Percentiles rank a stretch among this genome's conserved stretches.
phyloP scores from a whole-genome alignment of 1,284 basidiomycete species.

The Trametes hirsuta region DNA sequence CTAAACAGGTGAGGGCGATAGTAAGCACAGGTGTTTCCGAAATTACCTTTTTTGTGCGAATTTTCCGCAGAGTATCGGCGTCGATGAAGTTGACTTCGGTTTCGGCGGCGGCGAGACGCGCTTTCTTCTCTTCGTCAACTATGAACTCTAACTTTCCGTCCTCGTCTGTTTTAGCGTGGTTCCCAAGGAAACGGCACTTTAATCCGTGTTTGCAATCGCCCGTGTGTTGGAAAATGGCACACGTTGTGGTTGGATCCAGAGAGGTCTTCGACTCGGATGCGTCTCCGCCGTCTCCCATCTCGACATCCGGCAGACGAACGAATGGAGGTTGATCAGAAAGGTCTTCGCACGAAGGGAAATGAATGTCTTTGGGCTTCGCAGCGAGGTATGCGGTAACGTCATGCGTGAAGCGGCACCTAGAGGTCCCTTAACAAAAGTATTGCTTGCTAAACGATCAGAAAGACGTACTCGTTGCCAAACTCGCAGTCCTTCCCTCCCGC shows the following conservation, averaged over 20 bases:
- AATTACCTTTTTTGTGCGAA: constrained; percentile 70
- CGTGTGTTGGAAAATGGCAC: constrained; percentile 73
- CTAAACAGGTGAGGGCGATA: neutral
- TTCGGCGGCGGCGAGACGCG: constrained; percentile 49
- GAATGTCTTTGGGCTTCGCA: constrained; percentile 77
- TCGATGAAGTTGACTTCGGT: constrained; percentile 80
- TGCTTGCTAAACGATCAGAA: neutral
- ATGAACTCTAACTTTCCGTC: constrained; percentile 46
- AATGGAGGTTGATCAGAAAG: constrained; percentile 54
- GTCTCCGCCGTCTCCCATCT: constrained; percentile 37
- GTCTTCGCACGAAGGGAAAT: constrained; percentile 49
- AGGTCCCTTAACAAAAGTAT: neutral
- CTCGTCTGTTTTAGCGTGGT: constrained; percentile 59
- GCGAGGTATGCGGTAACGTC: constrained; percentile 78
- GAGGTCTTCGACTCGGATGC: constrained; percentile 34
- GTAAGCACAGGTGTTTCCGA: neutral
- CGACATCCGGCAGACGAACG: constrained; percentile 38
- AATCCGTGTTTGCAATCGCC: constrained; percentile 89
- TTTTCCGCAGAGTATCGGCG: constrained; percentile 54
- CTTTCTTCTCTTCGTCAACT: constrained; percentile 63
- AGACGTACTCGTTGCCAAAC: constrained; percentile 62
- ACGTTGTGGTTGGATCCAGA: constrained; percentile 55
- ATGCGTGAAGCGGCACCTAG: constrained; percentile 83
- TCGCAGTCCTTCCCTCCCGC: constrained; percentile 69
- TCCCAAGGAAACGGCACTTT: constrained; percentile 90